Evolutionary conservation across 208 protist species (phyloP), one percentile per base, ranked within the genome.

Genomic region (Leishmania guyanensis): DNA sequence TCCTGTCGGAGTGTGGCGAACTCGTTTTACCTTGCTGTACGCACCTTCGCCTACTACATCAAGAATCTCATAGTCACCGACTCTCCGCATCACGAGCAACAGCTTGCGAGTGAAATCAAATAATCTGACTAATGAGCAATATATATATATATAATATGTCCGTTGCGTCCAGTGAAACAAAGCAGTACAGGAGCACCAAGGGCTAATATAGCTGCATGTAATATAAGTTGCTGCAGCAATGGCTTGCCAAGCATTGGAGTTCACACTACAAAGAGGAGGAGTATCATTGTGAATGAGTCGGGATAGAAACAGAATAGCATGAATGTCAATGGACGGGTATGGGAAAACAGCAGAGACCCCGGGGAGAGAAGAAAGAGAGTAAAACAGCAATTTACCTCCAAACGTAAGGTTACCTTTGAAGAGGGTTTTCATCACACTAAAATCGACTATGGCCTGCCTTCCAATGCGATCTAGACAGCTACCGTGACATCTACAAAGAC

Each of bases 21-120:
- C 93, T n/a, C 84, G 68, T 66, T 96, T 96, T n/a, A 97, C 94
- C 75, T 93, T 94, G 85, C 92, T 95, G 82, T 87, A 96, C 0
- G 92, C 86, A 58, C 94, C 94, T 71, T 90, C 84, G 17, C 92
- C 94, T 5, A 97, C 60, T 3, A 92, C 95, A 62, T 94, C 89
- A 1, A 95, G 84, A 26, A 97, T 80, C 79, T 97, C 94, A 78
- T 97, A 97, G 50, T 97, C 91, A n/a, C 94, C 94, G 5, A 95
- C 94, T 20, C 87, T 88, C 51, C 89, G 80, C 92, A 95, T 95
- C 22, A 50, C 22, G 5, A 66, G 65, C 70, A 12, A 48, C 66
- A 82, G 43, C 48, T 54, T 58, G 12, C 29, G 43, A n/a, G 8
- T 51, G 20, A 29, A 53, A 50, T 33, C 43, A 22, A 36, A 72